Evolutionary conservation across 2,329 filamentous ascomycete species (phyloP), one percentile per base, ranked within the genome.

Genomic region (Aspergillus hortae): DNA sequence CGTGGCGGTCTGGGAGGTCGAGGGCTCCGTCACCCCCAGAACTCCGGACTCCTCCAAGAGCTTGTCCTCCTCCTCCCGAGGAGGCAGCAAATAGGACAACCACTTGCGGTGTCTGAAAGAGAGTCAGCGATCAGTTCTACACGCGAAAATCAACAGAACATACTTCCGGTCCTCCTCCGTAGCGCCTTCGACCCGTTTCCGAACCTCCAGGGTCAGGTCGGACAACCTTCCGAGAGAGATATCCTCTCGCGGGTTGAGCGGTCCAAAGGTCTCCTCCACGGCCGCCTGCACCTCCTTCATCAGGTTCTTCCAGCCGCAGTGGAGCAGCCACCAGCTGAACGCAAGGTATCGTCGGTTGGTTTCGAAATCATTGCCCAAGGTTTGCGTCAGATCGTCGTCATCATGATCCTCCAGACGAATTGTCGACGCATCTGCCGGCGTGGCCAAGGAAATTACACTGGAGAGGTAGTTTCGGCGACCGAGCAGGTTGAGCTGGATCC

Each of bases 281-380:
- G 91, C 91, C n/a, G 78, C 76, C 67, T 91, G 86, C 44, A 99
- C 92, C 57, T 86, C 88, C 51, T 84, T 79, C 80, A 91, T 87
- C 51, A 97, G 76, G 52, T 91, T 84, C 59, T 85, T 84, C 86
- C 91, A 97, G 41, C 94, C 94, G 59, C 85, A 84, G 73, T 99
- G 92, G 44, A 99, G 79, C 44, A 99, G 77, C 92, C 92, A 99
- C 94, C 94, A 99, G 73, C 90, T 96, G 70, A 97, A 95, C 38
- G 92, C 95, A 45, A 99, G 79, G 67, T 97, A 99, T 66, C 89
- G 89, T 61, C 92, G 82, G 72, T 99, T 99, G 32, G 91, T 95
- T 70, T 96, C 92, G 61, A 96, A 96, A 71, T 99, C 94, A 70
- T 89, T 92, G 42, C 91, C 91, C 67, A 95, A 91, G 4, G 85